A percentile compares a stretch with the other conserved stretches of the same genome.
Evolutionary conservation across 768 basidiomycete species (phyloP).

Genomic region (Mycena alexandri): DNA sequence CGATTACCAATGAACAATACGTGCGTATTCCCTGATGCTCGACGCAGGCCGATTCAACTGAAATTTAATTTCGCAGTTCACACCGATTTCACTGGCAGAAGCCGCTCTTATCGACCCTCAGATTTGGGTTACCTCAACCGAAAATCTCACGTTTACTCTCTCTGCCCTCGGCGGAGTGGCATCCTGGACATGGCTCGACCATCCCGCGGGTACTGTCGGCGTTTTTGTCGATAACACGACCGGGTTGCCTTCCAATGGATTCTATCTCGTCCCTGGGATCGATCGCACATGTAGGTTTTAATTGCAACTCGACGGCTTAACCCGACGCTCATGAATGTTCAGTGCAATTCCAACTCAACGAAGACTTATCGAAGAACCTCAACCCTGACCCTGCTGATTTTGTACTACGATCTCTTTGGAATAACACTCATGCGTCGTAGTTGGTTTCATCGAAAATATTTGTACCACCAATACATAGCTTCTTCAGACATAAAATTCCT

Average conservation of each 20-base stretch:
- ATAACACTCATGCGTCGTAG: slow-evolving; percentile 58
- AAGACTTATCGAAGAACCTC: slow-evolving; percentile 52
- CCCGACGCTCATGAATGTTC: neutral
- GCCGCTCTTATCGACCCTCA: slow-evolving; percentile 64
- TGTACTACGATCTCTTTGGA: slow-evolving; percentile 65
- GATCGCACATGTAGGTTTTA: slow-evolving; percentile 62
- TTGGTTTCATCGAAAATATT: too few relatives aligned
- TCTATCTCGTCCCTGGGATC: slow-evolving; percentile 66
- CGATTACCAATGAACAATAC: slow-evolving; percentile 64
- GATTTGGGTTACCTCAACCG: slow-evolving; percentile 50
- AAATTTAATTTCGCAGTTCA: slow-evolving; percentile 55
- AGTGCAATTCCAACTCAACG: slow-evolving; percentile 59
- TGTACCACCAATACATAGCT: too few relatives aligned
- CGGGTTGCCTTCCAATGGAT: slow-evolving; percentile 61
- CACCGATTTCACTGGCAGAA: slow-evolving; percentile 61
- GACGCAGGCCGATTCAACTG: neutral
- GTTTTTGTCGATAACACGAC: slow-evolving; percentile 61
- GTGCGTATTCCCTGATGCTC: slow-evolving; percentile 47
- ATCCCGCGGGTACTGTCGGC: slow-evolving; percentile 68
- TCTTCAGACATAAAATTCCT: too few relatives aligned
- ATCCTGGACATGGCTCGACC: slow-evolving; percentile 71
- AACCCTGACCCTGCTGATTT: slow-evolving; percentile 59
- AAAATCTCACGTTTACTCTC: slow-evolving; percentile 61
- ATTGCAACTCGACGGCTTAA: too few relatives aligned
- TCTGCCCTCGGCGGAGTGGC: slow-evolving; percentile 68